Evolutionary conservation across 108 stramenopile genomes (phyloP), one percentile per base, ranked within the genome.

Genomic region (Nitzschia inconspicua): DNA sequence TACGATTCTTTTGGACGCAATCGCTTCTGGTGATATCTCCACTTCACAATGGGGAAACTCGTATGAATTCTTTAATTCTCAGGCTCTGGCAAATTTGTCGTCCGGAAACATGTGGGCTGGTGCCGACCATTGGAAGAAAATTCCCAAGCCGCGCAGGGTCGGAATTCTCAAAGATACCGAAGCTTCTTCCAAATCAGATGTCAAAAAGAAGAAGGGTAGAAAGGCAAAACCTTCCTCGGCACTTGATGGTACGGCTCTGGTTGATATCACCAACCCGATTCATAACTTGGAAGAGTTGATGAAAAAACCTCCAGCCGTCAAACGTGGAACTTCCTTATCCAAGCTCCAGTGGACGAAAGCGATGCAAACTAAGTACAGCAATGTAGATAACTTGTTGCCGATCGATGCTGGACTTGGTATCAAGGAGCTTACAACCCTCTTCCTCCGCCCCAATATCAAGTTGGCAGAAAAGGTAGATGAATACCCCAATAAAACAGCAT

Each of bases 111-210:
- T 65, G 10, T 95, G 94, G 94, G 94, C 90, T 30, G 94, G 94
- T 54, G 78, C 88, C n/a, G 64, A 76, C 23, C 90, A 95, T 72
- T 95, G 94, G 94, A 95, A 92, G 70, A 84, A 78, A 51, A 60
- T 54, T 32, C 60, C 66, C 13, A 56, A 29, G 0, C 53, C 43
- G 14, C 37, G 63, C 14, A 57, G 43, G 20, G 19, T 4, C 19
- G 53, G 53, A 23, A 18, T 20, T 31, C 0, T 19, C 0, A 43
- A 14, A 30, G 37, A 42, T 2, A 10, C 47, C 43, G 44, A 79
- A 69, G 46, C 11, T 22, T 41, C 3, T 14, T 20, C 46, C 47
- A 29, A 44, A 9, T 3, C 60, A 8, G 4, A 41, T 47, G 22
- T 34, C 23, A 57, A 51, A 65, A 70, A 39, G 53, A 68, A 16